Base-by-base conservation (phyloP, 208 protist genomes). In the Trypanosoma congolense region DNA sequence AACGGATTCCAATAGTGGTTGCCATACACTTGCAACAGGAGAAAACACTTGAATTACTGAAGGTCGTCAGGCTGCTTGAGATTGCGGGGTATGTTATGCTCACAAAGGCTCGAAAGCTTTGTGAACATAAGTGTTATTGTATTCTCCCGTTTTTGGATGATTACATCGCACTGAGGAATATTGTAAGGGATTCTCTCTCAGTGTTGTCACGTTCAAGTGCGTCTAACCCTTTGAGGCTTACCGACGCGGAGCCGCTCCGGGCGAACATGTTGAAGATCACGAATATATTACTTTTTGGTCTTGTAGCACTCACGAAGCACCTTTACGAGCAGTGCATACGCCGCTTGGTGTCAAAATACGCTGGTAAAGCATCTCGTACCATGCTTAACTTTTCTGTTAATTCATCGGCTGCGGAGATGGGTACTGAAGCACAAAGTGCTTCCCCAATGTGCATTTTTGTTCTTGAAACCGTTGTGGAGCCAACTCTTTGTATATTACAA, bases 61-160 rank as follows among this genome's bases (percentile, higher is more conserved):
- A 12, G 14, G 44, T 56, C 4, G 38, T 42, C 25, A 44, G 48
- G 48, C 14, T 67, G 9, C 19, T 67, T 18, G 61, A 67, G 36
- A 60, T 53, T 26, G 53, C 30, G 10, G 61, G 61, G 31, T 67
- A 67, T 43, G 61, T 67, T 6, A 61, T 67, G 46, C 21, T 67
- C 12, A 67, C 53, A 31, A 67, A 67, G 41, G 38, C 61, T 10
- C 53, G 53, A 24, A 45, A 24, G 19, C 30, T 10, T n/a, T 49
- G 16, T 47, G 5, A 55, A 1, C 24, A 56, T n/a, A 41, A 54
- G 33, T 61, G 61, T 24, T 67, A 67, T 36, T 43, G 57, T 46
- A 30, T 47, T 12, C 24, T 67, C 29, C 53, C 53, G n/a, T 60
- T 67, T 26, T 24, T 67, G 38, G 42, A 36, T 24, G 61, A 67